Evolutionary conservation across 2,329 filamentous ascomycete species (phyloP), one percentile per base, ranked within the genome.

Genomic region (Davidsoniella virescens): DNA sequence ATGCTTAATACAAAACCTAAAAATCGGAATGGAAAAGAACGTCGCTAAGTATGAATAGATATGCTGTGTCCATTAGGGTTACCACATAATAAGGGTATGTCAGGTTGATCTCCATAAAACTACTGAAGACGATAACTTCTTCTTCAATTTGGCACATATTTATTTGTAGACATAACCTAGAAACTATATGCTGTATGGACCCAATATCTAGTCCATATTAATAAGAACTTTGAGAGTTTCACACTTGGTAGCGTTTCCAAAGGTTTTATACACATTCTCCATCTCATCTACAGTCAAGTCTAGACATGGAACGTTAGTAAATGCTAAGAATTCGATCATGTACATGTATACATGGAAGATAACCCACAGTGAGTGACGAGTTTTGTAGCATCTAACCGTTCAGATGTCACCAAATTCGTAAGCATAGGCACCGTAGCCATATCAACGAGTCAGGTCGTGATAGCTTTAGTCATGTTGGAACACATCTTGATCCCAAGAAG

Each of bases 371-470:
- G 69, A 1, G 69, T 72, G 39, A 72, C 67, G 14, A 73, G 58
- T 50, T 64, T 59, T 0, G 60, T 58, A 4, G 67, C 65, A 25
- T 69, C 59, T 9, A 73, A 54, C 44, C 63, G 67, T 8, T 65
- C 64, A 0, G 69, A 59, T 23, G 62, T 56, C 10, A 68, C 65
- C 9, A 72, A 58, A 55, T 67, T 68, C n/a, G 72, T 54, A 12
- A 73, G 59, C 65, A 70, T 71, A 0, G 70, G 68, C 8, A 67
- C 70, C 0, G 70, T 68, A 2, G 63, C 63, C 0, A 68, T 66
- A 55, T 73, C 68, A 3, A 73, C 69, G 1, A 73, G 60, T 10
- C 65, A 59, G 1, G 68, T 72, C 0, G 68, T 71, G 47, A 73
- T 69, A 26, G 61, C 65, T 67, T 29, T 16, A n/a, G 6, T 2